Evolutionary conservation across 495 filamentous ascomycete genomes (phyloP), one percentile per base, ranked within the genome.

Genomic region (Aspergillus affinis): DNA sequence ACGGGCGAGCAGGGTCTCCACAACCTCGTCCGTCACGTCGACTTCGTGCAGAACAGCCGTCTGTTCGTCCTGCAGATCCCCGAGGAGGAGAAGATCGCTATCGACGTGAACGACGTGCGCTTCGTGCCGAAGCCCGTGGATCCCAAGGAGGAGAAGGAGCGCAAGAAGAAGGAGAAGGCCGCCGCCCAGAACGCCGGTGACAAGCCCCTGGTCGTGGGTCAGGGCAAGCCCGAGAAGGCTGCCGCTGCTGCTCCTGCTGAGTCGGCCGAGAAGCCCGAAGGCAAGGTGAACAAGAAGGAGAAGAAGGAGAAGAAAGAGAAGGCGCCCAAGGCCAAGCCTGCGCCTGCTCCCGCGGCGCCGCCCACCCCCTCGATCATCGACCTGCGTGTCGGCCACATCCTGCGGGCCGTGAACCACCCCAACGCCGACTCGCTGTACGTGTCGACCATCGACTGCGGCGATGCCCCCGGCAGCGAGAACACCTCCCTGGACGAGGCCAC

Each of bases 391-490:
- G 94, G 95, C 55, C 94, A 98, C 80, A 97, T 98, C 67, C 86
- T 98, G 66, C 90, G 94, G 76, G 93, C 92, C 19, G 83, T 91
- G 75, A 89, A 90, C 69, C 94, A 98, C 80, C 95, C 94, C 51
- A 94, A 98, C 68, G 94, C 94, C 61, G 94, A 98, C 78, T 93
- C 90, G 13, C 84, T 98, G 23, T 98, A 86, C 73, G 94, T 98
- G 56, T 94, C 90, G 57, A 97, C 92, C n/a, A 96, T 98, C 69
- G 91, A 91, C 60, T 92, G 91, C 78, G 95, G 95, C 57, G 94
- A 98, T 75, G 78, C 89, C 55, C 80, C 90, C 17, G 91, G 90
- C 59, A 87, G 88, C 51, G 90, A 96, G 27, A 91, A 96, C 74
- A 96, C 93, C 18, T 82, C 84, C 47, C 52, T 79, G 55, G 73